These are phyloP conservation scores for Colletotrichum lini DNA, from an alignment of 2,329 filamentous ascomycete species.

Conservation along the genomic window DNA sequence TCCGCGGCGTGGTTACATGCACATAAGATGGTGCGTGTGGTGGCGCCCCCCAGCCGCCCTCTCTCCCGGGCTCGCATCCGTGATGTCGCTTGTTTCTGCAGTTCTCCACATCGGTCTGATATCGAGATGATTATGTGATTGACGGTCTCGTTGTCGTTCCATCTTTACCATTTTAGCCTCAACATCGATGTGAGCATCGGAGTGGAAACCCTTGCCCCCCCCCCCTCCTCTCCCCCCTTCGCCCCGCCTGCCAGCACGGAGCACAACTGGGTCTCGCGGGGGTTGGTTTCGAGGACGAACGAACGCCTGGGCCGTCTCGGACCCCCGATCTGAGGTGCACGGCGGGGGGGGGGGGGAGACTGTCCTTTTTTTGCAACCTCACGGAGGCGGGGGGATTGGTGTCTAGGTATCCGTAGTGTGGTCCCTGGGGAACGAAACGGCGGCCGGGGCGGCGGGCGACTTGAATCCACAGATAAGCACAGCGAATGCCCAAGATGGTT, in stretches of 20 bases:
- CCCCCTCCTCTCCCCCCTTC: no score
- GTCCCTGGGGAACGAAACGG: constrained; percentile 13
- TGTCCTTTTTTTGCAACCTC: background rate
- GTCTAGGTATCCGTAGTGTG: background rate
- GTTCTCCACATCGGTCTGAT: constrained; percentile 30
- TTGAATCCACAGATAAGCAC: constrained; percentile 10
- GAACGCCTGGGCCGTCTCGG: constrained; percentile 8
- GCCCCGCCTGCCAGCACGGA: background rate
- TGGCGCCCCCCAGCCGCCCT: background rate
- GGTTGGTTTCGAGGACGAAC: constrained; percentile 9
- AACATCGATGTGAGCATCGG: background rate
- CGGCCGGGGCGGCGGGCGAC: constrained; percentile 1
- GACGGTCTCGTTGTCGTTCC: constrained; percentile 1
- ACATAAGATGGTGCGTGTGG: background rate
- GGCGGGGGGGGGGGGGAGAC: background rate
- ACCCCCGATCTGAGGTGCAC: constrained; percentile 5
- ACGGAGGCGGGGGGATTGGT: constrained; percentile 4
- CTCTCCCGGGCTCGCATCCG: background rate
- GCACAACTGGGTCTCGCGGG: constrained; percentile 9
- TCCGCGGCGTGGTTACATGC: constrained; percentile 6
- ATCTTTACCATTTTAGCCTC: background rate
- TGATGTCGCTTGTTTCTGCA: background rate
- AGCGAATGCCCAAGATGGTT: background rate
- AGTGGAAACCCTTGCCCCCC: background rate
- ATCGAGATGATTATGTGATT: background rate